These are phyloP conservation scores for Botrytis tulipae DNA, from an alignment of 2,329 filamentous ascomycete species.

Conservation along the genomic window DNA sequence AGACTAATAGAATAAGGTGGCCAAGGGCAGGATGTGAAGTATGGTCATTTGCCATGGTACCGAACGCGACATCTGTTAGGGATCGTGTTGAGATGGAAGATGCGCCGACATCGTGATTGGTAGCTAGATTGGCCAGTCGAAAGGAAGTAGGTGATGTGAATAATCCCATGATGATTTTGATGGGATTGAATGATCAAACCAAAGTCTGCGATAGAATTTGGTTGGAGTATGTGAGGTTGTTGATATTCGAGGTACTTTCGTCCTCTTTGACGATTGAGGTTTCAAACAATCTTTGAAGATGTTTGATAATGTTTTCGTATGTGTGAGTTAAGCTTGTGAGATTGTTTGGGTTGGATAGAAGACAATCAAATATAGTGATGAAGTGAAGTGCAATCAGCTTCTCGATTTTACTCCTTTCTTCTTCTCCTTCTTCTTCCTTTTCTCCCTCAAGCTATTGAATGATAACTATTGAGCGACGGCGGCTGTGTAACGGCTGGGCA, in stretches of 20 bases:
- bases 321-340: neutral
- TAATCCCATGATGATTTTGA: constrained; percentile 40
- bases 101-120: constrained; percentile 31
- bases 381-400: neutral
- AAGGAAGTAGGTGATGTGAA: constrained; percentile 50
- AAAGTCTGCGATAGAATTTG: neutral
- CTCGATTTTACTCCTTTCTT: too few species aligned
- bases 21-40: constrained; percentile 46
- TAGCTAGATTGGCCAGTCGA: constrained; percentile 41
- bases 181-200: neutral
- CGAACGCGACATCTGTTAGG: constrained; percentile 31
- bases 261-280: constrained; percentile 8
- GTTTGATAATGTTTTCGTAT: neutral
- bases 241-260: constrained; percentile 11
- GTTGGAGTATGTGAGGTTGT: neutral
- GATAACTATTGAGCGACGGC: neutral
- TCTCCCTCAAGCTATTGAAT: neutral
- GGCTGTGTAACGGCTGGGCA: constrained; percentile 5
- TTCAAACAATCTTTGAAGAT: neutral
- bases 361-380: neutral
- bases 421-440: neutral
- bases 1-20: constrained; percentile 54
- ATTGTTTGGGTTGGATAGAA: neutral
- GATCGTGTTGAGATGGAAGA: constrained; percentile 28
- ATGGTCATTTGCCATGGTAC: constrained; percentile 31